Base-by-base conservation (phyloP, 306 rosid genomes). In the Spatholobus suberectus region DNA sequence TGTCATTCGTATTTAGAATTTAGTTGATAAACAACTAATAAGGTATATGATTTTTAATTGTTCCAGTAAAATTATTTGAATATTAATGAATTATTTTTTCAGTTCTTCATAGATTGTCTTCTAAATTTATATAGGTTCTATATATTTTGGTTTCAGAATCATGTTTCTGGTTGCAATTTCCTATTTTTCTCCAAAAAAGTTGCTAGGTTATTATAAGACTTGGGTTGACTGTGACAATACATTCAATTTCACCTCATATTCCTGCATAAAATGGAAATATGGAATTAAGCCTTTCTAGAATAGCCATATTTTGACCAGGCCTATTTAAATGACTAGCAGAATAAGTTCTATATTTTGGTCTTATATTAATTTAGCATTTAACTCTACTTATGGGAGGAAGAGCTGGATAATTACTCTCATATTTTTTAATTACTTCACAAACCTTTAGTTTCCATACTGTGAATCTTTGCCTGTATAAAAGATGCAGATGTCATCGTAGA, bases 1-100 rank as follows among this genome's bases (percentile, higher is more conserved):
- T 80, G 70, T 55, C 70, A 55, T 38, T 78, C 15, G 1, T 69
- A 69, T 18, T 54, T 78, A 78, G 4, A 41, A 66, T 65, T 35
- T 47, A 27, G 40, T 62, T 63, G 27, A 27, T 61, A 29, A 24
- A 27, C 14, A 77, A 32, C 17, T 5, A n/a, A 43, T 26, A 49
- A 65, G 52, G n/a, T 78, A 26, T 46, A 47, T 32, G 40, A 17
- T 40, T 49, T 49, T 69, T 29, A 29, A 11, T 8, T 26, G 29
- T 23, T 77, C n/a, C 66, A 49, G 66, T 21, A 67, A 26, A 49
- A 51, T 32, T 77, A 20, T 32, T 49, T 78, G 26, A 23, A 32
- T 49, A 26, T 62, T 78, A 18, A 66, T 51, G 66, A 49, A 54
- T 21, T 18, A 47, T 35, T 17, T 47, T n/a, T 49, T 14, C 34